Evolutionary conservation across 2,329 filamentous ascomycete species (phyloP).

Genomic region (Colletotrichum chrysophilum): DNA sequence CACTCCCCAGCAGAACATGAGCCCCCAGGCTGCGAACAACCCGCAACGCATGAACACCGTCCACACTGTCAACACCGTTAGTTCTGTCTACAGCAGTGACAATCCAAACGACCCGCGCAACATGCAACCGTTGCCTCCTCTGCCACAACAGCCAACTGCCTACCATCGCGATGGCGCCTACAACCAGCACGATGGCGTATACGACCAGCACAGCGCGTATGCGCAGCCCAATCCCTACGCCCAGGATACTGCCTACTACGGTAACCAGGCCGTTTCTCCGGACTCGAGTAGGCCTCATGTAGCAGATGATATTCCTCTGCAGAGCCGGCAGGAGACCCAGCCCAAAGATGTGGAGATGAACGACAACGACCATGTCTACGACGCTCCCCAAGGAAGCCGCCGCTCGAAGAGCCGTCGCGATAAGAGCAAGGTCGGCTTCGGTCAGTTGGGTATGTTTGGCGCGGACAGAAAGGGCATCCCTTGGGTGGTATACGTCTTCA

Average conservation of each 20-base stretch:
- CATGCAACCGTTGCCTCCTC: not conserved
- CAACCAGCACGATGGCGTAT: not conserved
- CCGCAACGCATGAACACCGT: constrained; percentile 26
- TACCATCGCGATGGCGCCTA: not conserved
- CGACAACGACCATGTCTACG: constrained; percentile 66
- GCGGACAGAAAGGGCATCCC: constrained; percentile 65
- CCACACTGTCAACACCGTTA: constrained; percentile 6
- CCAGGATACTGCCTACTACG: constrained; percentile 65
- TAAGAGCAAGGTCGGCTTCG: constrained; percentile 55
- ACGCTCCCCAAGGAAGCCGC: constrained; percentile 46
- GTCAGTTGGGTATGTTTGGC: constrained; percentile 65
- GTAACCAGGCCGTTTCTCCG: constrained; percentile 43
- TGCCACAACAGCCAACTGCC: not conserved
- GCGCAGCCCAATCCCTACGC: constrained; percentile 48
- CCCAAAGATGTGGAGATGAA: constrained; percentile 46
- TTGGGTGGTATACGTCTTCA: constrained; percentile 84
- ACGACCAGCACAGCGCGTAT: constrained; percentile 32
- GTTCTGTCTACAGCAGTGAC: constrained; percentile 7
- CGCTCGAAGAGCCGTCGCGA: constrained; percentile 28
- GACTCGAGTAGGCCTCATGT: constrained; percentile 33
- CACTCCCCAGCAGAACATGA: not conserved
- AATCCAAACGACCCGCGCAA: not conserved
- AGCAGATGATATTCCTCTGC: constrained; percentile 63
- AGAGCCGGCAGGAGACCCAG: constrained; percentile 41
- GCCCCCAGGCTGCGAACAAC: constrained; percentile 2